phyloP scores from a whole-genome alignment of 768 basidiomycete species.

The Lactarius pseudohatsudake region DNA sequence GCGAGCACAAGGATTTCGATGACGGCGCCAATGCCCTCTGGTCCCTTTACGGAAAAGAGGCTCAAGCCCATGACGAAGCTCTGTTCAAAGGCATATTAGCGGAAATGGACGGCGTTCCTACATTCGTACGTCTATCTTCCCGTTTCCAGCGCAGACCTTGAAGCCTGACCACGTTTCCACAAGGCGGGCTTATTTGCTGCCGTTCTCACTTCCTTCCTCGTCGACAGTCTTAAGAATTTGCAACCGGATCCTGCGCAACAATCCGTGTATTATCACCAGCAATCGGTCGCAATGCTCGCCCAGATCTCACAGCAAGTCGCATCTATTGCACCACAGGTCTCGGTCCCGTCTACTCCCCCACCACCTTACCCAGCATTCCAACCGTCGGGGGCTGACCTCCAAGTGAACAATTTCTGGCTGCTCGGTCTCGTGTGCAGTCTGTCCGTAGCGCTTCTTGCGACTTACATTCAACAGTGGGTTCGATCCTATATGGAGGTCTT shows the following conservation, averaged over 20 bases:
- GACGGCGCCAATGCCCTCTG: constrained; percentile 9
- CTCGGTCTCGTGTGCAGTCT: constrained; percentile 9
- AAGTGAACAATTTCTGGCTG: constrained; percentile 6
- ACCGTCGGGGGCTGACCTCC: not conserved
- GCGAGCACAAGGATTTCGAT: not conserved
- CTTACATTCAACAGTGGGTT: constrained; percentile 11
- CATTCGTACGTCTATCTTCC: not conserved
- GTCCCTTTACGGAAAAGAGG: constrained; percentile 2
- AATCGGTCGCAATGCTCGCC: not conserved
- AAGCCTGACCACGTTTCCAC: not conserved
- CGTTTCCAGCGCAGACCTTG: not conserved
- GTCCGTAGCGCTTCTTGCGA: not conserved
- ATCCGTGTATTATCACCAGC: not conserved
- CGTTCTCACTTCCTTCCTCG: constrained; percentile 5
- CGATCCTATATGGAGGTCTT: constrained; percentile 3
- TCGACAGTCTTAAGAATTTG: not conserved
- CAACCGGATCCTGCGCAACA: not conserved
- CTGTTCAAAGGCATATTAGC: not conserved
- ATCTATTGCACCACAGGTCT: not conserved
- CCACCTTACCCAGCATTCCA: not conserved
- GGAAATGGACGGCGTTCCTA: not conserved
- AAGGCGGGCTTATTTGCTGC: constrained; percentile 17
- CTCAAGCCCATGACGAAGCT: not conserved
- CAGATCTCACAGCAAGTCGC: constrained; percentile 15
- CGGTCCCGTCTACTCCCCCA: not conserved